Percentiles rank a stretch among this genome's conserved stretches.
These are phyloP conservation scores for Nyctanthes arbortristis DNA, from an alignment of 257 asterid species.

Conservation along the genomic window DNA sequence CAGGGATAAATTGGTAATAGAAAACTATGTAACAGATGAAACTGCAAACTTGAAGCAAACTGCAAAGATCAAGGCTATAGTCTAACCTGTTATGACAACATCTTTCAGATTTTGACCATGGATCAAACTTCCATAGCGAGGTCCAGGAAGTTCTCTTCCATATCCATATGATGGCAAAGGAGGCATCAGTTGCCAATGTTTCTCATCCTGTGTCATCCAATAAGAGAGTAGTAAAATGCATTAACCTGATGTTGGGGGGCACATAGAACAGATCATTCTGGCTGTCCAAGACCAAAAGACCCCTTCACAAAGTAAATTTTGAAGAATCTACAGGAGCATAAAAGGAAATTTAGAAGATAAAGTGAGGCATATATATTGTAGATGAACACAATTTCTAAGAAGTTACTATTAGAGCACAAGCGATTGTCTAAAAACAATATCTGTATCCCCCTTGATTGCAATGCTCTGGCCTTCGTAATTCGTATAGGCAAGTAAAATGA, in stretches of 20 bases:
- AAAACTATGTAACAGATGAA: conserved; percentile 2
- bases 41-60: neutral
- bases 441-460: too few species aligned
- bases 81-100: conserved; percentile 80
- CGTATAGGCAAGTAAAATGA: too few species aligned
- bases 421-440: too few species aligned
- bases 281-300: conserved; percentile 4
- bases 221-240: conserved; percentile 14
- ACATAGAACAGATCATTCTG: neutral
- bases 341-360: neutral
- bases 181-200: conserved; percentile 87
- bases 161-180: conserved; percentile 93
- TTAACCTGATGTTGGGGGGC: neutral
- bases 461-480: too few species aligned
- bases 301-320: neutral
- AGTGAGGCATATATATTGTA: neutral
- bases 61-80: conserved; percentile 1
- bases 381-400: neutral
- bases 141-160: conserved; percentile 85
- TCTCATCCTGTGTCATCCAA: conserved; percentile 64
- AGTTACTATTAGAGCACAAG: too few species aligned
- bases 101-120: conserved; percentile 90
- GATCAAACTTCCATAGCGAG: conserved; percentile 92
- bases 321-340: too few species aligned
- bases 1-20: conserved; percentile 1